Conservation (phyloP, 495 filamentous ascomycete species). For the Aspergillus cavernicola region DNA sequence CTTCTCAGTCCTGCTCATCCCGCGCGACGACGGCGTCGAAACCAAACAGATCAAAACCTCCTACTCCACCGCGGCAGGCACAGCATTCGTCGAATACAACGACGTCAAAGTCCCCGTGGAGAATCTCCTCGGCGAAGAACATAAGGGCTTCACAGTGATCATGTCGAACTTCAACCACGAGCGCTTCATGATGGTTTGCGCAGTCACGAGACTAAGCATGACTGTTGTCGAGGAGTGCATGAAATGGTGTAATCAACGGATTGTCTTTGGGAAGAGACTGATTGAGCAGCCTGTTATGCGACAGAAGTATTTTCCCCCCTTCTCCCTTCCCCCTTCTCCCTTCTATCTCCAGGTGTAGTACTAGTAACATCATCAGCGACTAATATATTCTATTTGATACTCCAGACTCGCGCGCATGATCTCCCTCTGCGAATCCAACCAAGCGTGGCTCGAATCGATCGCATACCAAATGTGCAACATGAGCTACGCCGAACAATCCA, state of each 20-base stretch:
- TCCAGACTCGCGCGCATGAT: slow-evolving; percentile 79
- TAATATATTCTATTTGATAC: no score
- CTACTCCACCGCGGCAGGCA: slow-evolving; percentile 76
- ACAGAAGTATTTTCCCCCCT: slow-evolving; percentile 54
- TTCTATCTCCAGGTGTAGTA: background rate
- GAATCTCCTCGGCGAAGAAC: slow-evolving; percentile 76
- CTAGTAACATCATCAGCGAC: no score
- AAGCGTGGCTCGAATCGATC: slow-evolving; percentile 81
- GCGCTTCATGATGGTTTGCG: slow-evolving; percentile 67
- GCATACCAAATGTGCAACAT: slow-evolving; percentile 87
- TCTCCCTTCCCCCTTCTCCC: background rate
- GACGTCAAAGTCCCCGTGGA: slow-evolving; percentile 80
- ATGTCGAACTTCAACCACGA: slow-evolving; percentile 86
- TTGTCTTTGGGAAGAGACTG: slow-evolving; percentile 80
- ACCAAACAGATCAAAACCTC: slow-evolving; percentile 81
- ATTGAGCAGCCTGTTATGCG: slow-evolving; percentile 84
- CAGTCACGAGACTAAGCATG: slow-evolving; percentile 60
- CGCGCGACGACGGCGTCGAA: slow-evolving; percentile 64
- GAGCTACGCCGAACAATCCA: slow-evolving; percentile 74
- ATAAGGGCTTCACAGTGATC: slow-evolving; percentile 88
- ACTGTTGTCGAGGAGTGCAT: slow-evolving; percentile 78
- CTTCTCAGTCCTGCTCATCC: slow-evolving; percentile 72
- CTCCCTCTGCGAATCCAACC: slow-evolving; percentile 71
- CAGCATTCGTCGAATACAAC: slow-evolving; percentile 78
- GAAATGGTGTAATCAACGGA: slow-evolving; percentile 84